Evolutionary conservation across 331 rosid genomes (phyloP), one percentile per base, ranked within the genome.

Genomic region (Malus hybrid): DNA sequence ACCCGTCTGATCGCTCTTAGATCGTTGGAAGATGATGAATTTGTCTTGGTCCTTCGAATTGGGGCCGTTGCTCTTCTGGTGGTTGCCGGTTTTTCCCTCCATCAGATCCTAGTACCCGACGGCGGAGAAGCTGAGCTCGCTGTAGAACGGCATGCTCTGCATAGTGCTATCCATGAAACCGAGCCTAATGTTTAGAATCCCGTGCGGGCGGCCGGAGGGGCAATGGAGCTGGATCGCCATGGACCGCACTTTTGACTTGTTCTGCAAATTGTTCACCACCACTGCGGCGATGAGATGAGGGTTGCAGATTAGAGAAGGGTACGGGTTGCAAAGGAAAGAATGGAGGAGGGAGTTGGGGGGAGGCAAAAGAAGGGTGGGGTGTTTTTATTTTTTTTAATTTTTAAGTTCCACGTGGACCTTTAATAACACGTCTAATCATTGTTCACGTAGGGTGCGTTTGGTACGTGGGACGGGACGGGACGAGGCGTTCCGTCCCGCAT

Each of bases 121-220:
- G 0, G 80, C 79, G 1, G 95, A 86, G 42, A 79, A 56, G 69
- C 89, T 81, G 15, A 89, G 83, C 0, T 89, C 93, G 9, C 93
- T 89, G 60, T 82, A 88, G 8, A 91, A 46, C 0, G 97, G 96
- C 93, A 91, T 81, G 84, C 94, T 89, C 16, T 89, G 67, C 83
- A 81, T 82, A n/a, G 91, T 80, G 71, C 85, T 82, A 50, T 91
- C 93, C 5, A 89, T 68, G 0, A 93, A 80, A 3, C 86, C 63
- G 5, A 80, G 83, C 0, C 96, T 91, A 12, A 93, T 70, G 74
- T 91, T 90, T 11, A 93, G 90, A 46, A 87, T 86, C 26, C 98
- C 98, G 44, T 90, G 86, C 0, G 94, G 88, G 0, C 93, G 91
- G n/a, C 97, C 98, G 0, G 94, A 91, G 1, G 97, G 94, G 0